Evolutionary conservation across 2,329 filamentous ascomycete genomes (phyloP).

Genomic region (Trichoderma sp.): DNA sequence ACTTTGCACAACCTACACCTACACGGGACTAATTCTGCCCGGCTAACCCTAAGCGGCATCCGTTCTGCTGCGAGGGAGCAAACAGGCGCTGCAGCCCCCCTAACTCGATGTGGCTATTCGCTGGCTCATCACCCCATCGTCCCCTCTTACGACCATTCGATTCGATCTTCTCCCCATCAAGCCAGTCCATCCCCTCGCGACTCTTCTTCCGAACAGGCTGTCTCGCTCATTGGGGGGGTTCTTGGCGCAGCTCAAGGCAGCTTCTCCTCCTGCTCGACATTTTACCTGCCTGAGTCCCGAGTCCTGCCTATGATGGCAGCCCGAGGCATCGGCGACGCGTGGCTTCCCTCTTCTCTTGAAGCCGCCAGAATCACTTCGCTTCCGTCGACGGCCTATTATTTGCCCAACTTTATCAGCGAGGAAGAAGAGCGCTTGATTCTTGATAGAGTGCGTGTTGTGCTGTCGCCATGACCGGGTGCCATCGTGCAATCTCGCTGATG

Average conservation of each 20-base stretch:
- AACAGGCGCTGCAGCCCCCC: constrained; percentile 14
- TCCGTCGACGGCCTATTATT: constrained; percentile 73
- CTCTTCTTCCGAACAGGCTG: not conserved
- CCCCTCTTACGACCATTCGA: constrained; percentile 6
- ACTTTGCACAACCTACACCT: not conserved
- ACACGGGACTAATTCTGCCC: not conserved
- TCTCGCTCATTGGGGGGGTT: not conserved
- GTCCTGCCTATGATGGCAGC: constrained; percentile 4
- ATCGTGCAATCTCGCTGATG: constrained; percentile 8
- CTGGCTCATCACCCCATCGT: constrained; percentile 9
- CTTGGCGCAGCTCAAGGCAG: not conserved
- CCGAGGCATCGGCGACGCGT: constrained; percentile 21
- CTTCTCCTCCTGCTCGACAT: not conserved
- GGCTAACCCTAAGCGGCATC: constrained; percentile 18
- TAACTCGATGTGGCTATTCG: constrained; percentile 14
- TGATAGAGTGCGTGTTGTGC: constrained; percentile 55
- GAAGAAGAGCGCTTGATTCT: constrained; percentile 72
- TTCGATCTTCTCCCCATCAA: not conserved
- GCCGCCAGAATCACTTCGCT: constrained; percentile 52
- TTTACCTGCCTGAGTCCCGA: not conserved
- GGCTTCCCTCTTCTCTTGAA: constrained; percentile 50
- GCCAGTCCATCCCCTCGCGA: constrained; percentile 2
- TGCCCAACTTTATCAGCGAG: constrained; percentile 76
- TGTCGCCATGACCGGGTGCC: not conserved
- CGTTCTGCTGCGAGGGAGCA: not conserved